Base-by-base conservation (phyloP, 2,329 filamentous ascomycete genomes). In the Ophiostoma quercus region DNA sequence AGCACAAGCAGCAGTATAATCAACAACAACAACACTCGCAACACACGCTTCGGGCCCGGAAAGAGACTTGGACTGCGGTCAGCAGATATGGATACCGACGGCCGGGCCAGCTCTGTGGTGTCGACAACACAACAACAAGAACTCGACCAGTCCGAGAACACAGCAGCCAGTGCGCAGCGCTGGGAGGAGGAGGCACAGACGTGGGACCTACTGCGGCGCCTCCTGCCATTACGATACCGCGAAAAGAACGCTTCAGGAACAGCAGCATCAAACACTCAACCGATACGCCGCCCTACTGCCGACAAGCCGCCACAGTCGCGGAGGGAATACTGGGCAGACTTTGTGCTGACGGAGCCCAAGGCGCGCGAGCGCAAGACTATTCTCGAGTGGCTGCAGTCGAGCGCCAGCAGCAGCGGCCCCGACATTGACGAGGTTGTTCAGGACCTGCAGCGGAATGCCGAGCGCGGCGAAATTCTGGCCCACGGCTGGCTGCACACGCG, bases 401-500 rank as follows among this genome's bases (percentile, higher is more conserved):
- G 88, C 62, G 91, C 92, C 1, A 87, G 89, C 68, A 86, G 89
- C 68, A 85, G 87, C 34, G 86, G 87, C 2, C 88, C 88, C 57
- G 88, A 91, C 72, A 88, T 97, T 39, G 88, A 94, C 73, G 86
- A 89, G 34, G 82, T 96, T 37, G 90, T 94, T 67, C 85, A 88
- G 68, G 90, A 94, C 70, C 84, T 94, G 69, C 90, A 94, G 77
- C 84, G 88, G 71, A 88, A 88, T 72, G 90, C 92, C 14, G 91
- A 94, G 71, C 84, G 92, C 75, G 90, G 91, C 11, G 92, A 94
- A 67, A 88, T 94, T 11, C 92, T 95, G 81, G 88, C 91, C 37
- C 89, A 93, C 77, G 94, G 94, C 57, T 97, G 94, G 92, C 87
- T 97, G 73, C 92, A 97, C 77, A 97, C 95, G 0, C 91, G 93